Evolutionary conservation across 129 eudicot species (phyloP).

Genomic region (Lactuca sativa): DNA sequence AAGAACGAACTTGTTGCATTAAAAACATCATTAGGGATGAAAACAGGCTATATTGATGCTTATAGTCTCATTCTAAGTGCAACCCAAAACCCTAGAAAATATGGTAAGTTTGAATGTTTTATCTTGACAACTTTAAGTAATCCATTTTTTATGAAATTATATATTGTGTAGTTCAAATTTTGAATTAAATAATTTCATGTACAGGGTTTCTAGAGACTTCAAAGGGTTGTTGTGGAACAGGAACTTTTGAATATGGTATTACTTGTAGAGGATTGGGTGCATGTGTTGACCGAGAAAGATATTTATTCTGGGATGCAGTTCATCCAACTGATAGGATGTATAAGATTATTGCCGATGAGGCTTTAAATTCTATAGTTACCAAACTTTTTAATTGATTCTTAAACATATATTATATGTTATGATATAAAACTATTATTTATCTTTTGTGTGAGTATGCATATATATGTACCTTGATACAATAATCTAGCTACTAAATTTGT

Average conservation of each 20-base stretch:
- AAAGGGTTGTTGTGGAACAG: constrained; percentile 74
- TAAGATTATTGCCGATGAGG: constrained; percentile 50
- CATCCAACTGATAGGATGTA: constrained; percentile 55
- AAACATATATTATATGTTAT: neutral
- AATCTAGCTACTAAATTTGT: too few species aligned
- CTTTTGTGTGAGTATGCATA: neutral
- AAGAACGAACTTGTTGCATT: constrained; percentile 21
- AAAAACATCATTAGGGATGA: constrained; percentile 26
- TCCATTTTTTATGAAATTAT: neutral
- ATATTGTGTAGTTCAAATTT: neutral
- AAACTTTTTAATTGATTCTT: constrained; percentile 6
- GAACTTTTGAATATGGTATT: constrained; percentile 49
- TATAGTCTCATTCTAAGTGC: constrained; percentile 41
- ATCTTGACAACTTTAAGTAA: neutral
- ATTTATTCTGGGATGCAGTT: constrained; percentile 70
- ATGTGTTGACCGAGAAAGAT: constrained; percentile 45
- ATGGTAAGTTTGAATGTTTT: constrained; percentile 38
- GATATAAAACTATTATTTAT: neutral
- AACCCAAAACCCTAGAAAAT: constrained; percentile 45
- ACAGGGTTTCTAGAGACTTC: constrained; percentile 56
- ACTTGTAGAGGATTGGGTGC: constrained; percentile 53
- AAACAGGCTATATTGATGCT: constrained; percentile 36
- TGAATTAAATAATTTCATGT: neutral
- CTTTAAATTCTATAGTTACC: constrained; percentile 28
- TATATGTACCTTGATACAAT: neutral